Evolutionary conservation across 2,329 filamentous ascomycete genomes (phyloP).

Genomic region (Stemphylium vesicarium): DNA sequence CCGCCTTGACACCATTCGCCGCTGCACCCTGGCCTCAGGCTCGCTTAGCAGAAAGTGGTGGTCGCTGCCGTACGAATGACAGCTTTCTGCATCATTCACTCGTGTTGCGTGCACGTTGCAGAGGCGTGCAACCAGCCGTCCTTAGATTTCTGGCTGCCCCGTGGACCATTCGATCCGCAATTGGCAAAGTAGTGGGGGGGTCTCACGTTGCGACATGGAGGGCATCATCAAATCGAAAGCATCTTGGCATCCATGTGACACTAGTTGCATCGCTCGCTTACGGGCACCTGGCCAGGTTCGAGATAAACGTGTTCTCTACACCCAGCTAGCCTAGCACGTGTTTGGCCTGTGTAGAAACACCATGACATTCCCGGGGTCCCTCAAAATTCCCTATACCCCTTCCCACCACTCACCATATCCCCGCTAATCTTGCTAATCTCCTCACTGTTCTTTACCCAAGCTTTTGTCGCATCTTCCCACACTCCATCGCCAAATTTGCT

Average conservation of each 20-base stretch:
- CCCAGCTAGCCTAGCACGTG: too few species aligned
- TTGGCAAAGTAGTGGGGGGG: not conserved
- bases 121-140: not conserved
- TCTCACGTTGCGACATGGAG: not conserved
- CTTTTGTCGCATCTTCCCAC: conserved; percentile 53
- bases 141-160: conserved; percentile 4
- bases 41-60: conserved; percentile 41
- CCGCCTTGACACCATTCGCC: conserved; percentile 33
- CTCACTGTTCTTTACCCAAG: conserved; percentile 52
- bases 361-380: not conserved
- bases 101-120: conserved; percentile 6
- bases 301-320: conserved; percentile 3
- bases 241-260: conserved; percentile 7
- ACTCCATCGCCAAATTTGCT: conserved; percentile 53
- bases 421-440: conserved; percentile 51
- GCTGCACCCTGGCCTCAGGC: conserved; percentile 29
- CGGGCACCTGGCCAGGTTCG: not conserved
- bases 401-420: conserved; percentile 54
- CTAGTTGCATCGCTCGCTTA: not conserved
- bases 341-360: too few species aligned
- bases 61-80: conserved; percentile 36
- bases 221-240: not conserved
- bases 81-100: conserved; percentile 30
- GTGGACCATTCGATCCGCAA: conserved; percentile 2
- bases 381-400: conserved; percentile 56